Percentiles rank a stretch among this genome's conserved stretches.
These are phyloP conservation scores for Pistacia integerrima DNA, from an alignment of 345 rosid species.

Conservation along the genomic window DNA sequence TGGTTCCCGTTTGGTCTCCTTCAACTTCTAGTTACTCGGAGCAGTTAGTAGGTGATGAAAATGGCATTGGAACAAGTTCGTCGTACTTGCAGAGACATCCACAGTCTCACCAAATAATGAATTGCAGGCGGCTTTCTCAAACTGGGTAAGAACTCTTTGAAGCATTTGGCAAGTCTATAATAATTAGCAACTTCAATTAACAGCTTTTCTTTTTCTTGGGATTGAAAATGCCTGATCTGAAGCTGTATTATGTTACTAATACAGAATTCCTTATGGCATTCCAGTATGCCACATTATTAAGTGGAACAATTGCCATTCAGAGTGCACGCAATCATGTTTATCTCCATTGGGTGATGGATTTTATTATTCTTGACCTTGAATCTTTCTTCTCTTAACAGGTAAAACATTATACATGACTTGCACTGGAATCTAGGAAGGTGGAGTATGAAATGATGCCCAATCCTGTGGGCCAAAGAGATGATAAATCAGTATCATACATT, in stretches of 20 bases:
- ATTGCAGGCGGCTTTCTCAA: constrained; percentile 87
- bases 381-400: constrained; percentile 35
- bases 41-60: constrained; percentile 77
- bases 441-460: constrained; percentile 15
- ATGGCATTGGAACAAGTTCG: constrained; percentile 65
- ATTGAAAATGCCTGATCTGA: constrained; percentile 11
- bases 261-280: background rate
- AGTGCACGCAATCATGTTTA: constrained; percentile 2
- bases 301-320: background rate
- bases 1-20: constrained; percentile 96
- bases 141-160: constrained; percentile 60
- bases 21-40: constrained; percentile 70
- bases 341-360: background rate
- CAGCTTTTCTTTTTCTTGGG: constrained; percentile 1
- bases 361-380: constrained; percentile 7
- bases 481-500: constrained; percentile 12
- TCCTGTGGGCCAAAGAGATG: constrained; percentile 15
- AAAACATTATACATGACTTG: constrained; percentile 11
- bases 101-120: constrained; percentile 75
- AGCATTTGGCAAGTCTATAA: background rate
- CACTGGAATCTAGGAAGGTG: constrained; percentile 17
- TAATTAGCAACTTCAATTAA: background rate
- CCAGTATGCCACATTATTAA: background rate
- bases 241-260: background rate
- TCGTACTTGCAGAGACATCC: constrained; percentile 86